Evolutionary conservation across 495 filamentous ascomycete species (phyloP).

Genomic region (Podospora conica): DNA sequence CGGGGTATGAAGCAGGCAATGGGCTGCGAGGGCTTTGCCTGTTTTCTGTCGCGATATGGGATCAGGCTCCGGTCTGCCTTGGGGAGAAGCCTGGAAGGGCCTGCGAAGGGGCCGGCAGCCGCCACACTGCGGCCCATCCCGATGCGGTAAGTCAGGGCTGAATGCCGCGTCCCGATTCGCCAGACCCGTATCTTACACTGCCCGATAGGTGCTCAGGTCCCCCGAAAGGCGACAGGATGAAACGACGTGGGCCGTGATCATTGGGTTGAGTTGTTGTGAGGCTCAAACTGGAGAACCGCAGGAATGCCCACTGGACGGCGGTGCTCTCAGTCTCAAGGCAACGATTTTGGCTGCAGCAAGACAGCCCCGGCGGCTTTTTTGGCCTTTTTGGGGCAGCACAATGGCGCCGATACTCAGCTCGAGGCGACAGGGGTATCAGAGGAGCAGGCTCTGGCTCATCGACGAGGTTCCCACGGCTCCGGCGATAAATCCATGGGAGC

Average conservation of each 20-base stretch:
- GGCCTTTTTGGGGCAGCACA: not conserved
- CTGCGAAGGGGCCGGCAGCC: not conserved
- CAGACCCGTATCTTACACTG: not conserved
- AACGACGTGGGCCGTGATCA: not conserved
- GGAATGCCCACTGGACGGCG: not conserved
- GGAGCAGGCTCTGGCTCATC: not conserved
- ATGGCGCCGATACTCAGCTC: not conserved
- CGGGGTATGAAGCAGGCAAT: not conserved
- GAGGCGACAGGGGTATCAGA: not conserved
- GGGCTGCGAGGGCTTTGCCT: not conserved
- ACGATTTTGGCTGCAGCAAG: not conserved
- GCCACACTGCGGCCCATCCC: not conserved
- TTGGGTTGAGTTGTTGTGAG: not conserved
- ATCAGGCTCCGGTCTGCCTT: not conserved
- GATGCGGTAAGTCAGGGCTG: not conserved
- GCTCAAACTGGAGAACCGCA: not conserved
- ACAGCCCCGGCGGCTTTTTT: not conserved
- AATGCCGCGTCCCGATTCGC: not conserved
- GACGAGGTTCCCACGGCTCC: not conserved
- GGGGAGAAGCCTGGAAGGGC: not conserved
- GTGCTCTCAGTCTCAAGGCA: not conserved
- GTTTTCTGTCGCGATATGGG: not conserved
- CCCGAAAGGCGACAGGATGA: not conserved
- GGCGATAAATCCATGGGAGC: not conserved
- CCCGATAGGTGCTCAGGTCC: not conserved